Base-by-base conservation (phyloP, 805 yeast species). In the Sugiyamaella qingdaonensis region DNA sequence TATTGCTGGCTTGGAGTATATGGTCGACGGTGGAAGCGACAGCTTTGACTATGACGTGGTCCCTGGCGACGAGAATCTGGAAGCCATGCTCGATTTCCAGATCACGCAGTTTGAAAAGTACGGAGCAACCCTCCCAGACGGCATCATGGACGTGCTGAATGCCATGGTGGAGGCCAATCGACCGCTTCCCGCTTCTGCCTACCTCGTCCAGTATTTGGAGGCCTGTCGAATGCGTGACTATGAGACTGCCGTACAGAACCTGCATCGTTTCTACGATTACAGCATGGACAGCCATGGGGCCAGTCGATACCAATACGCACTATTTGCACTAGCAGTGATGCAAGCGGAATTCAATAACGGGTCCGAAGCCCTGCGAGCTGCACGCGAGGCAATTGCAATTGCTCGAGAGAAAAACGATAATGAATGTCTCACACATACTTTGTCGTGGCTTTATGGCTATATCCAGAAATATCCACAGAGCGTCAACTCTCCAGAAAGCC, bases 361-460 rank as follows among this genome's bases (percentile, higher is more conserved):
- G 57, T 76, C 76, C 10, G 85, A 85, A 54, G 95, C 96, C 0
- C 65, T 88, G 11, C 76, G 84, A 58, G 85, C 95, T 1, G 86
- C 89, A 8, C 88, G 86, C 57, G 97, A 90, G 65, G 94, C 97
- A 0, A 85, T 89, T 2, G 75, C 86, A 5, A 89, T 90, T 2
- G 97, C 97, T 0, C 73, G 97, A 59, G 96, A 90, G 61, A 84
- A 85, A 60, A 83, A 83, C 56, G 96, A 91, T 66, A 75, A 80
- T 52, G 73, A 77, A 11, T 87, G 95, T 24, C 73, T 89, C 41
- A 85, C 87, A 27, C 82, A 82, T 59, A 76, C 89, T 13, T 71
- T 89, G 24, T 61, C 65, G 5, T 62, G 65, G 65, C 72, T 88
- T 1, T 81, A 82, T 58, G 79, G 84, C 57, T 87, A 85, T 60